These are phyloP conservation scores for Kodamaea leandrae DNA, from an alignment of 805 yeast species.

Conservation along the genomic window DNA sequence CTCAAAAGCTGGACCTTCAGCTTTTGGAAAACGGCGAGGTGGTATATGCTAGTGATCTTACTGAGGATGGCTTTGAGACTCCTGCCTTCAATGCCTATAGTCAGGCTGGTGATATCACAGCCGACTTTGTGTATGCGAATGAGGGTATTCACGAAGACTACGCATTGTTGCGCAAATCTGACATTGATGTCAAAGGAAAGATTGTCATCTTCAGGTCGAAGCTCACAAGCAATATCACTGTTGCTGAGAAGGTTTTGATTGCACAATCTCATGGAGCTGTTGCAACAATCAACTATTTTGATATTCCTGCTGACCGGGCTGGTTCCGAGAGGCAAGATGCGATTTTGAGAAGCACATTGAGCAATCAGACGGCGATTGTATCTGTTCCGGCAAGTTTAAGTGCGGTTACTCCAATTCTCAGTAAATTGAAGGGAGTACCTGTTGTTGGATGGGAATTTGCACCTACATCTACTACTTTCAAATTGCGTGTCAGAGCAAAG, in stretches of 20 bases:
- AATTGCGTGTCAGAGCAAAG: constrained; percentile 14
- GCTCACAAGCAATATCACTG: constrained; percentile 13
- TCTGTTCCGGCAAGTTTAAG: constrained; percentile 29
- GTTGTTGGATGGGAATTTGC: constrained; percentile 25
- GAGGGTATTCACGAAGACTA: constrained; percentile 32
- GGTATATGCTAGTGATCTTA: constrained; percentile 25
- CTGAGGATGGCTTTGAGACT: constrained; percentile 24
- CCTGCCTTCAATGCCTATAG: constrained; percentile 34
- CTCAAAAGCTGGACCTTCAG: constrained; percentile 25
- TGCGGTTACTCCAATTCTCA: constrained; percentile 25
- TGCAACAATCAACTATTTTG: constrained; percentile 25
- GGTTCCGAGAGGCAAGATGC: constrained; percentile 8
- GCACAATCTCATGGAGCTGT: constrained; percentile 26
- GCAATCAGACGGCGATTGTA: constrained; percentile 18
- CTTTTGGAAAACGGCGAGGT: constrained; percentile 19
- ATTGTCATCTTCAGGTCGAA: constrained; percentile 27
- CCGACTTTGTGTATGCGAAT: constrained; percentile 29
- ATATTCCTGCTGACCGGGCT: constrained; percentile 7
- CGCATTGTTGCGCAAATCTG: constrained; percentile 17
- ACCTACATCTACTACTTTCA: constrained; percentile 20
- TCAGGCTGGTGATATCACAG: constrained; percentile 22
- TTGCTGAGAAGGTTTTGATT: constrained; percentile 24
- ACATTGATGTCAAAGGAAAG: constrained; percentile 20
- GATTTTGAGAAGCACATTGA: constrained; percentile 6
- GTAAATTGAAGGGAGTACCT: constrained; percentile 15